Conservation (phyloP, 164 flowering plant genomes). For the Piper betle region DNA sequence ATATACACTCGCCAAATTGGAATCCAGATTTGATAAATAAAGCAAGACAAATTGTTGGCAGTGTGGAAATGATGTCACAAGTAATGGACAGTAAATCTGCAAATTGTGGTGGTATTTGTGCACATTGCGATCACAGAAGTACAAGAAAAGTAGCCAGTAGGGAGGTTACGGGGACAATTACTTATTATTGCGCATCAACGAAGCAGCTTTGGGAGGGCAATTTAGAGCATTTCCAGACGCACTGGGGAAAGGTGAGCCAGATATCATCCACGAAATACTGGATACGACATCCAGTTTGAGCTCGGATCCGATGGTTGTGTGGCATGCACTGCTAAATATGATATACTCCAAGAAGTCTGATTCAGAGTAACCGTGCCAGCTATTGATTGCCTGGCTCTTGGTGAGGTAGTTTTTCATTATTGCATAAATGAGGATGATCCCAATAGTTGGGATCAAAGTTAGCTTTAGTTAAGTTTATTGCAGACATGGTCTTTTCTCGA, state of each 20-base stretch:
- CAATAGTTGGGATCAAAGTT: too few relatives aligned
- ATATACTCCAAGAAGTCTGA: constrained; percentile 12
- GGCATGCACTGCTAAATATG: constrained; percentile 74
- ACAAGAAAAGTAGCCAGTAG: constrained; percentile 55
- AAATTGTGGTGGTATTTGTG: constrained; percentile 28
- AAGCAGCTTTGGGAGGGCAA: constrained; percentile 29
- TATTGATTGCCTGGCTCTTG: constrained; percentile 66
- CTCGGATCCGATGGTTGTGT: constrained; percentile 98
- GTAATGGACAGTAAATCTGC: constrained; percentile 5
- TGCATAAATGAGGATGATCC: too few relatives aligned
- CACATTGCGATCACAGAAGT: constrained; percentile 6
- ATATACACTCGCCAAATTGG: constrained; percentile 3
- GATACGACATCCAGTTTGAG: constrained; percentile 60
- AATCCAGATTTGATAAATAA: constrained; percentile 27
- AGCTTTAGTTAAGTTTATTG: too few relatives aligned
- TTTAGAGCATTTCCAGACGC: constrained; percentile 68
- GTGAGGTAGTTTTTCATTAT: constrained; percentile 37
- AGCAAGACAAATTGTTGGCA: constrained; percentile 31
- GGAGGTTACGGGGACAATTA: constrained; percentile 42
- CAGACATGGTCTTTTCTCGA: too few relatives aligned
- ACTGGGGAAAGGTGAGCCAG: constrained; percentile 87
- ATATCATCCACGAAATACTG: constrained; percentile 65
- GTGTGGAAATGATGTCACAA: constrained; percentile 3
- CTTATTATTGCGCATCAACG: constrained; percentile 54
- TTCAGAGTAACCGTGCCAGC: constrained; percentile 32